Percentiles rank a stretch among this genome's conserved stretches.
phyloP scores from a whole-genome alignment of 768 basidiomycete species.

The Floccularia luteovirens region DNA sequence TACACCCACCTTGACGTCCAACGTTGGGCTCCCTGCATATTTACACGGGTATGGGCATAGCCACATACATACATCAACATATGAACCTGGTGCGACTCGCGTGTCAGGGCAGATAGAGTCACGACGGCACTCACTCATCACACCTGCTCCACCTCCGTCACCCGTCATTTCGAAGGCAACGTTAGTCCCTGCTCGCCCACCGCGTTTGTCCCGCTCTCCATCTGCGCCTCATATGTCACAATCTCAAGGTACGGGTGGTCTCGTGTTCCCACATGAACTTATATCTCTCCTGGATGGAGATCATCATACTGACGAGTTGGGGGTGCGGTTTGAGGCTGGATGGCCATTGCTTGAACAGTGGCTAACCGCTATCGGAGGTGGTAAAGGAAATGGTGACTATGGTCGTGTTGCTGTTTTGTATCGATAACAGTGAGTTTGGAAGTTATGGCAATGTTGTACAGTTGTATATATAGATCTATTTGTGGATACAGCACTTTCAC shows the following conservation, averaged over 20 bases:
- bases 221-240: constrained; percentile 37
- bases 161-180: constrained; percentile 27
- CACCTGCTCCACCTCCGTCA: constrained; percentile 26
- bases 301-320: constrained; percentile 89
- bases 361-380: constrained; percentile 54
- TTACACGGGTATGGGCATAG: background rate
- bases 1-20: constrained; percentile 8
- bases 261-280: constrained; percentile 43
- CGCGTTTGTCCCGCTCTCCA: constrained; percentile 50
- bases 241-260: constrained; percentile 14
- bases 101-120: constrained; percentile 19
- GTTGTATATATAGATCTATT: too few relatives aligned
- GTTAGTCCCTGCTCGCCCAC: constrained; percentile 29
- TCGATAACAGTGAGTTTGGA: constrained; percentile 35
- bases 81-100: constrained; percentile 18
- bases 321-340: constrained; percentile 72
- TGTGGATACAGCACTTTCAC: too few relatives aligned
- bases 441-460: too few relatives aligned
- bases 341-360: constrained; percentile 79
- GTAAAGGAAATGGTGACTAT: constrained; percentile 56
- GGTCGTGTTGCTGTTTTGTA: constrained; percentile 77
- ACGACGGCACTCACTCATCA: constrained; percentile 31
- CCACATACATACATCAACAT: constrained; percentile 5
- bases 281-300: constrained; percentile 71
- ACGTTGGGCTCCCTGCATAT: background rate